Conservation (phyloP, 169 alveolate genomes). For the Plasmodium yoelii region DNA sequence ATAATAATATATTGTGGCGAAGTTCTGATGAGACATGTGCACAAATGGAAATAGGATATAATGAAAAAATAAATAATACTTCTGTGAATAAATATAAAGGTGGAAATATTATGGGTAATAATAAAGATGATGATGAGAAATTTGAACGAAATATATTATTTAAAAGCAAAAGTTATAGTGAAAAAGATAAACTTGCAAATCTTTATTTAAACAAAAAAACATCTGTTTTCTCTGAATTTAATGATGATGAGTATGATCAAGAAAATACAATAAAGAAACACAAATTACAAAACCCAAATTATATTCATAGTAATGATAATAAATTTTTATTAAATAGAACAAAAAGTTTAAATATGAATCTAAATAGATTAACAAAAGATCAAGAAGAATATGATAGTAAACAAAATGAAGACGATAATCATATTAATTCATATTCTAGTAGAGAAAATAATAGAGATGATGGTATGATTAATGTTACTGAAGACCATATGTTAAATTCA, state of each 20-base stretch:
- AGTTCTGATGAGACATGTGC: no score
- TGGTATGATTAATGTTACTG: slow-evolving; percentile 14
- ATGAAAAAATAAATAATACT: no score
- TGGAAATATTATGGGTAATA: not conserved
- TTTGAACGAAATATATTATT: not conserved
- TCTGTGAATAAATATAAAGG: not conserved
- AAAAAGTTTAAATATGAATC: slow-evolving; percentile 41
- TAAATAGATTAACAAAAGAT: slow-evolving; percentile 1
- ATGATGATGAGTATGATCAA: not conserved
- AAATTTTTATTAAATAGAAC: slow-evolving; percentile 43
- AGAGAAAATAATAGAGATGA: not conserved
- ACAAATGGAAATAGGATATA: no score
- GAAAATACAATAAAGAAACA: not conserved
- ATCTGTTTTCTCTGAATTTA: slow-evolving; percentile 40
- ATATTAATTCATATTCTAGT: not conserved
- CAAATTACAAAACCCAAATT: slow-evolving; percentile 2
- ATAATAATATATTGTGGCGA: no score
- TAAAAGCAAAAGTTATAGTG: slow-evolving; percentile 58
- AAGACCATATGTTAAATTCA: slow-evolving; percentile 9
- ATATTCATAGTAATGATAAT: slow-evolving; percentile 7
- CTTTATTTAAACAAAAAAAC: slow-evolving; percentile 22
- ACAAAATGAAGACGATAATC: not conserved
- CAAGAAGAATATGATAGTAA: not conserved
- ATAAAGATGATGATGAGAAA: not conserved
- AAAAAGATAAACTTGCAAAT: slow-evolving; percentile 24